Conservation (phyloP, 495 filamentous ascomycete species). For the Penicillium subrubescens region DNA sequence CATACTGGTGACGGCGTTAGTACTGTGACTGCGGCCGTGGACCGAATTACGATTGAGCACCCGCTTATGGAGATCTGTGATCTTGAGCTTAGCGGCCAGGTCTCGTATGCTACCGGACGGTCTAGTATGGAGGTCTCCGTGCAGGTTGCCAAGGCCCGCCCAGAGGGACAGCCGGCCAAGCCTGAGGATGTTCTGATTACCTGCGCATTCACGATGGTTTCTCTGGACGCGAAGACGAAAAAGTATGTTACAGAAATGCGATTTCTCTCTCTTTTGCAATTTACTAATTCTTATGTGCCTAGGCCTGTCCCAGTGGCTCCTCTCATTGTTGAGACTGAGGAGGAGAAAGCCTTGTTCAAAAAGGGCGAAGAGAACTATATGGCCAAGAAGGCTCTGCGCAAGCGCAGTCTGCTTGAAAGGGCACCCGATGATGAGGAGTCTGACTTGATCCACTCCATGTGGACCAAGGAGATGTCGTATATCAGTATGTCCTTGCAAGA, state of each 20-base stretch:
- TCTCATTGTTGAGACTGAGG: slow-evolving; percentile 65
- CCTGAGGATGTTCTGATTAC: slow-evolving; percentile 74
- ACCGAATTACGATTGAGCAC: slow-evolving; percentile 75
- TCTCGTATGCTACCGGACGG: slow-evolving; percentile 77
- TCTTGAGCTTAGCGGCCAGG: slow-evolving; percentile 75
- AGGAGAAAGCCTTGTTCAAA: slow-evolving; percentile 68
- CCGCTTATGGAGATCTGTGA: slow-evolving; percentile 79
- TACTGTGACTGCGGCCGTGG: slow-evolving; percentile 80
- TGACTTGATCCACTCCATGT: slow-evolving; percentile 77
- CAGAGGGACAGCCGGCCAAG: slow-evolving; percentile 57
- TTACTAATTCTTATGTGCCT: slow-evolving; percentile 14
- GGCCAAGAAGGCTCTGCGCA: slow-evolving; percentile 68
- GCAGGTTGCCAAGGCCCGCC: slow-evolving; percentile 67
- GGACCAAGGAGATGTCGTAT: slow-evolving; percentile 72
- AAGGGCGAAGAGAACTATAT: slow-evolving; percentile 73
- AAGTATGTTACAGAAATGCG: slow-evolving; percentile 45
- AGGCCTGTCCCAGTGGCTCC: slow-evolving; percentile 60
- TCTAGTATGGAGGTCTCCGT: slow-evolving; percentile 81
- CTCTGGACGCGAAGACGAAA: slow-evolving; percentile 73
- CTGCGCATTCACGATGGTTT: slow-evolving; percentile 85
- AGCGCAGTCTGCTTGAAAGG: slow-evolving; percentile 66
- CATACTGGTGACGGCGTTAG: slow-evolving; percentile 78
- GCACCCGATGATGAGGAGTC: slow-evolving; percentile 77
- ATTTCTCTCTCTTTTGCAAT: slow-evolving; percentile 5
- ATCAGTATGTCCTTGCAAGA: slow-evolving; percentile 40